Conservation (phyloP, 2,329 filamentous ascomycete species). For the Pseudogymnoascus sp. region DNA sequence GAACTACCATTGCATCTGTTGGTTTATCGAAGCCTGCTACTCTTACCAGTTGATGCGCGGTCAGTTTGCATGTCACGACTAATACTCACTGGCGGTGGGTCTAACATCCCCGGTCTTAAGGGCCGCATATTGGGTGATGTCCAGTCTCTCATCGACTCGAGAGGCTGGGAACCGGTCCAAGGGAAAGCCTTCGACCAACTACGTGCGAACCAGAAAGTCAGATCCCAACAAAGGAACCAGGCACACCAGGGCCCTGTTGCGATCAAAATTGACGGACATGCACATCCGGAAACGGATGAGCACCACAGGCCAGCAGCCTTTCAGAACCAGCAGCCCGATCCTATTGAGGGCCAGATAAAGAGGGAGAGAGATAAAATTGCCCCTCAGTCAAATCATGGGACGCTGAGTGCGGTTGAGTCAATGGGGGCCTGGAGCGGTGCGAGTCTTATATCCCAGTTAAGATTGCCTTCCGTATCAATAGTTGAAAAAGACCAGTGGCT, state of each 20-base stretch:
- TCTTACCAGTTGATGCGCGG: slow-evolving; percentile 72
- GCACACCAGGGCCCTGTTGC: neutral
- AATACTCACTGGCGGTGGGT: slow-evolving; percentile 73
- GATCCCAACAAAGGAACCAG: slow-evolving; percentile 3
- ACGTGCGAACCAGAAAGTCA: slow-evolving; percentile 23
- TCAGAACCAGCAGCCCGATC: slow-evolving; percentile 42
- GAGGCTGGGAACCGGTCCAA: slow-evolving; percentile 69
- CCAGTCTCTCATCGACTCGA: slow-evolving; percentile 50
- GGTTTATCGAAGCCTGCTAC: slow-evolving; percentile 65
- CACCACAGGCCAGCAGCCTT: slow-evolving; percentile 16
- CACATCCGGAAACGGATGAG: slow-evolving; percentile 21
- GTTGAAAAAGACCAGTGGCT: slow-evolving; percentile 65
- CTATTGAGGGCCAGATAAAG: slow-evolving; percentile 49
- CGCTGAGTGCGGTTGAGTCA: slow-evolving; percentile 57
- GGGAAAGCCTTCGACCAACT: slow-evolving; percentile 57
- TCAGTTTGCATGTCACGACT: slow-evolving; percentile 82
- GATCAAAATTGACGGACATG: neutral
- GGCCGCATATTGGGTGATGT: slow-evolving; percentile 70
- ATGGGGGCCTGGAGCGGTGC: slow-evolving; percentile 68
- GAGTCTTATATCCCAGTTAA: slow-evolving; percentile 59
- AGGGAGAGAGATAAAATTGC: slow-evolving; percentile 34
- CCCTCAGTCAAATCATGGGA: slow-evolving; percentile 42
- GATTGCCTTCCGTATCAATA: slow-evolving; percentile 58
- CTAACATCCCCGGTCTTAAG: slow-evolving; percentile 70
- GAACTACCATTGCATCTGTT: slow-evolving; percentile 71